Evolutionary conservation across 768 basidiomycete genomes (phyloP), one percentile per base, ranked within the genome.

Genomic region (Boletus sp.): DNA sequence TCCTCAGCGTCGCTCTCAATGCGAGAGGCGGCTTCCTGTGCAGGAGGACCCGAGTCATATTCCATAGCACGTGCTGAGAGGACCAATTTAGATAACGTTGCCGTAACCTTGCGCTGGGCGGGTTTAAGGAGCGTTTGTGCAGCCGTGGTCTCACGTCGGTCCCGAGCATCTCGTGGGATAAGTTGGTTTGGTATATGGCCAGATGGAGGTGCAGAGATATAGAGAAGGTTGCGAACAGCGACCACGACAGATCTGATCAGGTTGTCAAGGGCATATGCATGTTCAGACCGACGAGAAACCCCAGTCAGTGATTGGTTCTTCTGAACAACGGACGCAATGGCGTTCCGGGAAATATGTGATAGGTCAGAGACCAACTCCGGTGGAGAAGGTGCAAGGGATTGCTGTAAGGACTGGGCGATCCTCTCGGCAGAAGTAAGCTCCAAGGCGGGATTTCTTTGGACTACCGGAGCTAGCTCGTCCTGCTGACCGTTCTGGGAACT

Each of bases 21-120:
- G 39, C 90, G 83, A 60, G 78, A 81, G 1, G 85, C 77, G 14
- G 87, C 88, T 58, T 89, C 85, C 11, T 78, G 71, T 5, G 83
- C 71, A 24, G 83, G 77, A 2, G 82, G 80, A 15, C 84, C 86
- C 0, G 88, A 86, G 64, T 92, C 87, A 58, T 90, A 91, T 64
- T 89, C 85, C 74, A 92, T 87, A 0, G 94, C 93, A 48, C 96
- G 87, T n/a, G 92, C 86, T 8, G 90, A 92, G 3, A 97, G 82
- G 32, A 96, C 90, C 30, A 98, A 78, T 68, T 94, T 89, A 18
- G 92, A 94, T 9, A 96, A 77, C 0, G 92, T 93, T 8, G 92
- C 90, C 2, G 92, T 92, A 33, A 96, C 88, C 64, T 91, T 92
- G 50, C 91, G 80, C 55, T 92, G 92, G 0, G 85, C 84, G 7